Evolutionary conservation across 495 filamentous ascomycete genomes (phyloP).

Genomic region (Hypomontagnella monticulosa): DNA sequence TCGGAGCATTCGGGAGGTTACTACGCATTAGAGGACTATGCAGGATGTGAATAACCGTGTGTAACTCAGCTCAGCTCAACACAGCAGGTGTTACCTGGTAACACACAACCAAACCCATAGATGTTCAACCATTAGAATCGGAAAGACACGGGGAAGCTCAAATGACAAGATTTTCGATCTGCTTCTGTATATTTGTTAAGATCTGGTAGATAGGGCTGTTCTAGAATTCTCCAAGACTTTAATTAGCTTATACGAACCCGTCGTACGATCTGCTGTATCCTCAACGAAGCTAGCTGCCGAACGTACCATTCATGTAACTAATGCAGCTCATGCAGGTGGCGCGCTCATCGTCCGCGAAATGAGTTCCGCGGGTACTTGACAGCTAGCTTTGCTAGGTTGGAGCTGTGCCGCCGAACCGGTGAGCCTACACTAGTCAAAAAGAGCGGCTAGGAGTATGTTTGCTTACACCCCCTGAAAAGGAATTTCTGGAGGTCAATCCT

Average conservation of each 20-base stretch:
- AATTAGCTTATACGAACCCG: not conserved
- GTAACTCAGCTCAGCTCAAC: not conserved
- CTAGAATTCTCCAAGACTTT: constrained; percentile 1
- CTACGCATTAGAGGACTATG: constrained; percentile 45
- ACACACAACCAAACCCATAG: not conserved
- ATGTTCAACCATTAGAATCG: constrained; percentile 9
- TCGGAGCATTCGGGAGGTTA: constrained; percentile 51
- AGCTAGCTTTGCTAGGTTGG: not conserved
- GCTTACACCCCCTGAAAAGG: not conserved
- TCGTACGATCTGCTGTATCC: constrained; percentile 9
- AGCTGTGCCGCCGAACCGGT: constrained; percentile 15
- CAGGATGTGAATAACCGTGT: not conserved
- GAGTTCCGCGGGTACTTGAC: constrained; percentile 7
- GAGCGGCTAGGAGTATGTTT: not conserved
- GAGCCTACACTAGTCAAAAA: not conserved
- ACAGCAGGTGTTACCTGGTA: not conserved
- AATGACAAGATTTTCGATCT: not conserved
- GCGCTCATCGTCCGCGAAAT: constrained; percentile 11
- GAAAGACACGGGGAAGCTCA: constrained; percentile 1
- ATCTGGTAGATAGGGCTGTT: not conserved
- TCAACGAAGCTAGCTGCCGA: constrained; percentile 4
- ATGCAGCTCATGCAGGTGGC: constrained; percentile 30
- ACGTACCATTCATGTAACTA: constrained; percentile 26
- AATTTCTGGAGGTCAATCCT: constrained; percentile 9
- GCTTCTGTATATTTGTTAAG: no score